Percentiles rank a stretch among this genome's conserved stretches.
Conservation (phyloP, 2,329 filamentous ascomycete genomes). For the Aureobasidium sp. region DNA sequence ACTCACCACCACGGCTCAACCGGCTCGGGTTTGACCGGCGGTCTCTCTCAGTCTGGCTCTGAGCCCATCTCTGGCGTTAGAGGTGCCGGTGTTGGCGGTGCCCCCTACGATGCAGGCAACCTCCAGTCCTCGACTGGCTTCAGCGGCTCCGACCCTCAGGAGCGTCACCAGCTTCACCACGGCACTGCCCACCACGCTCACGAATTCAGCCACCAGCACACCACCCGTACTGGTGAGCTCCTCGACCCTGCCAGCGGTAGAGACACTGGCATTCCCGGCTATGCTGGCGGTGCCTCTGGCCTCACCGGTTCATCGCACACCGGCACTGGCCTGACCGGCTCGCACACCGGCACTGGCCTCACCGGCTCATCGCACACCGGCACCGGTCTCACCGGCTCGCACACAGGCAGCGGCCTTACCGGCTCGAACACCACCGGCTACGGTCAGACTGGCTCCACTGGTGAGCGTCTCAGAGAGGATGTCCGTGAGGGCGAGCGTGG, state of each 20-base stretch:
- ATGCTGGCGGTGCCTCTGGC: not conserved
- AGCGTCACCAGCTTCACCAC: constrained; percentile 1
- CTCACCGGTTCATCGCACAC: not conserved
- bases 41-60: constrained; percentile 1
- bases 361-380: not conserved
- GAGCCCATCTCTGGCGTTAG: constrained; percentile 12
- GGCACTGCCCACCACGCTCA: constrained; percentile 9
- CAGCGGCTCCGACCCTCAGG: not conserved
- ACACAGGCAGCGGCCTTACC: not conserved
- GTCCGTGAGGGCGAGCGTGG: not conserved
- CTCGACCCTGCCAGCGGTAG: constrained; percentile 8
- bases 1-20: constrained; percentile 3
- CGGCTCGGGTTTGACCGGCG: not conserved
- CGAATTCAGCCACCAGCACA: constrained; percentile 11
- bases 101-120: constrained; percentile 12
- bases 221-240: constrained; percentile 7
- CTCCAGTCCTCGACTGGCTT: not conserved
- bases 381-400: too few relatives aligned
- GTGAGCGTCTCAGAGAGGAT: not conserved
- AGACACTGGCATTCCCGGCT: constrained; percentile 13
- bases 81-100: constrained; percentile 6
- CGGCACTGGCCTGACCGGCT: not conserved
- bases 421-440: not conserved
- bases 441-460: not conserved
- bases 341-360: not conserved